These are phyloP conservation scores for Dothideomycetidae sp. DNA, from an alignment of 2,329 filamentous ascomycete species.

Conservation along the genomic window DNA sequence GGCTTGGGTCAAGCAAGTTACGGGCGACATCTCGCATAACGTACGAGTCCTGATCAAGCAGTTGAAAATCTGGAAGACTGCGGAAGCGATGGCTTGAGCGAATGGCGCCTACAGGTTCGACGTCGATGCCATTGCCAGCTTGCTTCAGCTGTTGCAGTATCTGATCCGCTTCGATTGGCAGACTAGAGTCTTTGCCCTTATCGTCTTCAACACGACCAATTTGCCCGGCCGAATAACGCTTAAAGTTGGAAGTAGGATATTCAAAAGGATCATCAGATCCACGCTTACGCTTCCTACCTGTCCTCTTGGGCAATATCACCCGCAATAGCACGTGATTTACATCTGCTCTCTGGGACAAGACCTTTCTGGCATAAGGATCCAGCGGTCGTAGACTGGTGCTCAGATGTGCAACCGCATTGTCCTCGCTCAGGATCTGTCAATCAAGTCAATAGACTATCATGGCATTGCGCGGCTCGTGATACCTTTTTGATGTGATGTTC, in stretches of 20 bases:
- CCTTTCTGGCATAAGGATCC: conserved; percentile 62
- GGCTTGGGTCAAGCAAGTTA: conserved; percentile 35
- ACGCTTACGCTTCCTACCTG: conserved; percentile 70
- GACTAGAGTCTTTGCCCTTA: background rate
- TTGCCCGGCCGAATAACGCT: no score
- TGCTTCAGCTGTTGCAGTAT: conserved; percentile 21
- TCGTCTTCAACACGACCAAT: background rate
- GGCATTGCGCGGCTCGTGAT: conserved; percentile 14
- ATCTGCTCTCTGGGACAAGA: conserved; percentile 59
- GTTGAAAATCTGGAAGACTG: conserved; percentile 70
- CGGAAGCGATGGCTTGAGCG: conserved; percentile 77
- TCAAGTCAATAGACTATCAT: no score
- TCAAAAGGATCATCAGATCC: conserved; percentile 49
- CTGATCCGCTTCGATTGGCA: conserved; percentile 11
- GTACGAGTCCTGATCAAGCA: conserved; percentile 23
- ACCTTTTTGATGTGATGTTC: conserved; percentile 40
- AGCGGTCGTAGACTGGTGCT: conserved; percentile 67
- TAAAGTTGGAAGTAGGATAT: background rate
- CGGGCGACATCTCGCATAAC: conserved; percentile 60
- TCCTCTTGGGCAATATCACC: conserved; percentile 73
- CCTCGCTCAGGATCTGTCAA: conserved; percentile 9
- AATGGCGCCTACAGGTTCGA: conserved; percentile 39
- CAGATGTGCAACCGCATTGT: conserved; percentile 5
- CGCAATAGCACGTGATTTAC: conserved; percentile 79
- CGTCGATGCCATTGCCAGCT: conserved; percentile 16